phyloP scores from a whole-genome alignment of 805 yeast genomes.

The Candida lessepsii region DNA sequence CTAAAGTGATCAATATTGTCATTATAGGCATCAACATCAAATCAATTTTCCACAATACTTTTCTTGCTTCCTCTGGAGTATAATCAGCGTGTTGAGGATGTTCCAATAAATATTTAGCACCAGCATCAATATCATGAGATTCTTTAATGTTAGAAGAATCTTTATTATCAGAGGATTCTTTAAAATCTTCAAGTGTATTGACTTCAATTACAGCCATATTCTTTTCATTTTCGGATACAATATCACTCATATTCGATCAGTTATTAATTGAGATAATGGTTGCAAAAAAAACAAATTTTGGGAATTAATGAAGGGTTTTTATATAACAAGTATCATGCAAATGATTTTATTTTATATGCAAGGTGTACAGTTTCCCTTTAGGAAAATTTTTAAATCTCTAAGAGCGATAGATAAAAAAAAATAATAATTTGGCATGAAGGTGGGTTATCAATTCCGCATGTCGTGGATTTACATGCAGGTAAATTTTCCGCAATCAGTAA shows the following conservation, averaged over 20 bases:
- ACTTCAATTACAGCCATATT: background rate
- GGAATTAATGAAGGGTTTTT: too few species aligned
- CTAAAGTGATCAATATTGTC: constrained; percentile 25
- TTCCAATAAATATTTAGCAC: constrained; percentile 21
- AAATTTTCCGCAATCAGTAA: background rate
- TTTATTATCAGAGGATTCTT: background rate
- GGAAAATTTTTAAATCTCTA: too few species aligned
- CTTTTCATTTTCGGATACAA: constrained; percentile 8
- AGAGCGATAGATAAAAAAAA: too few species aligned
- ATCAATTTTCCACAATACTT: constrained; percentile 22
- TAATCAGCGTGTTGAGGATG: constrained; percentile 22
- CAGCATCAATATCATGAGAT: constrained; percentile 17
- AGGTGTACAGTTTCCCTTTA: too few species aligned
- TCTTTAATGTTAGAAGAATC: too few species aligned
- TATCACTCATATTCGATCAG: constrained; percentile 5
- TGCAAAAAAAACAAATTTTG: too few species aligned
- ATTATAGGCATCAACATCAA: constrained; percentile 24
- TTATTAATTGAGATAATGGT: too few species aligned
- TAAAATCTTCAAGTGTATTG: constrained; percentile 5
- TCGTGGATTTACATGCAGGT: background rate
- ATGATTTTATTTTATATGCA: too few species aligned
- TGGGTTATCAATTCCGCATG: constrained; percentile 4
- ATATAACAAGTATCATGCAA: too few species aligned
- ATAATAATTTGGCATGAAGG: too few species aligned
- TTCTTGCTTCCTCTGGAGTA: constrained; percentile 17